A percentile compares a stretch with the other conserved stretches of the same genome.
Evolutionary conservation across 2,329 filamentous ascomycete species (phyloP).

Genomic region (Botrytis sinoallii): DNA sequence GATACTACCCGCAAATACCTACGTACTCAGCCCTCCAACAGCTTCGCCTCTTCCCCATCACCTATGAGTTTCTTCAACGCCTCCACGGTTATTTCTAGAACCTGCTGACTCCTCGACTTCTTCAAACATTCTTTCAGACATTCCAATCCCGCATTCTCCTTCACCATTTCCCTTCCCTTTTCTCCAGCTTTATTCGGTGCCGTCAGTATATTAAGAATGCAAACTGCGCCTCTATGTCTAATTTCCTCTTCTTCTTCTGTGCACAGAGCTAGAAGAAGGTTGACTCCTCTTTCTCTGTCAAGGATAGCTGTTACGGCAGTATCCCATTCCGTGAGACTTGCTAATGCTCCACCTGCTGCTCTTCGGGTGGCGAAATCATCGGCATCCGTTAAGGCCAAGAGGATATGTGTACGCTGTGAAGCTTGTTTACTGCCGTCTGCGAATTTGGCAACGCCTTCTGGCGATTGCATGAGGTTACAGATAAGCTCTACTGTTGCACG

Average conservation of each 20-base stretch:
- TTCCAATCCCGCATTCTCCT: slow-evolving; percentile 61
- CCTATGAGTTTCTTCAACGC: slow-evolving; percentile 57
- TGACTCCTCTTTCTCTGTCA: slow-evolving; percentile 66
- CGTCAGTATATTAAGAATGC: slow-evolving; percentile 68
- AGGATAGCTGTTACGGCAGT: slow-evolving; percentile 69
- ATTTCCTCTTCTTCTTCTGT: slow-evolving; percentile 68
- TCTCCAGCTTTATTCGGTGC: slow-evolving; percentile 64
- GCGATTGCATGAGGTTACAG: slow-evolving; percentile 79
- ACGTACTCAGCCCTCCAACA: slow-evolving; percentile 7
- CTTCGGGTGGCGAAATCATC: slow-evolving; percentile 76
- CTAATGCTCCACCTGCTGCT: slow-evolving; percentile 84
- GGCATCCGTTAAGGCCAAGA: slow-evolving; percentile 83
- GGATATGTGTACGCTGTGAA: slow-evolving; percentile 71
- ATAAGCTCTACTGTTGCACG: slow-evolving; percentile 85
- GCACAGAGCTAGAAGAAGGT: slow-evolving; percentile 78
- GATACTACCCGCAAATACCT: neutral
- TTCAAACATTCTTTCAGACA: slow-evolving; percentile 67
- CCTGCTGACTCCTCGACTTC: slow-evolving; percentile 64
- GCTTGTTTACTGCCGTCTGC: slow-evolving; percentile 65
- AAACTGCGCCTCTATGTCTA: slow-evolving; percentile 70
- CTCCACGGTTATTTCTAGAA: slow-evolving; percentile 69
- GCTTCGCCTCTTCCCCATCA: slow-evolving; percentile 8
- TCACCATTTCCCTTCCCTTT: slow-evolving; percentile 58
- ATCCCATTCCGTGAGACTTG: slow-evolving; percentile 77
- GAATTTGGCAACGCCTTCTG: slow-evolving; percentile 65